A percentile compares a stretch with the other conserved stretches of the same genome.
These are phyloP conservation scores for Monosporozyma servazzii DNA, from an alignment of 805 yeast genomes.

Conservation along the genomic window DNA sequence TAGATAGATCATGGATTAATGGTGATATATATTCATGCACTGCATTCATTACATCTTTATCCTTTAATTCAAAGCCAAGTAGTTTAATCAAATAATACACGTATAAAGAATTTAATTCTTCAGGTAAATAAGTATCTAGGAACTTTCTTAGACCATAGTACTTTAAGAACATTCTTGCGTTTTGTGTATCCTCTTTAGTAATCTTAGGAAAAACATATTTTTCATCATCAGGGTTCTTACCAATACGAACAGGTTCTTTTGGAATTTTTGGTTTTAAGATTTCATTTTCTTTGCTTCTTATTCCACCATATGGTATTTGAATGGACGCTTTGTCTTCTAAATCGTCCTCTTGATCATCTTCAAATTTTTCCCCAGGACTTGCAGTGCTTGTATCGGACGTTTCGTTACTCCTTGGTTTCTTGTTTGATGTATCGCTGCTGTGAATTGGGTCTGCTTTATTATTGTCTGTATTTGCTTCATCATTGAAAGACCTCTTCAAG, in stretches of 20 bases:
- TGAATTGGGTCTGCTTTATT: not conserved
- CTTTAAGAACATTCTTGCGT: slow-evolving; percentile 47
- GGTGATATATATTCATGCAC: slow-evolving; percentile 16
- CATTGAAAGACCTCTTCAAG: not conserved
- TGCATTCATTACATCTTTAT: slow-evolving; percentile 28
- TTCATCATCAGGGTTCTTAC: slow-evolving; percentile 19
- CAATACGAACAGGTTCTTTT: slow-evolving; percentile 19
- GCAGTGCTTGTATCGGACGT: not conserved
- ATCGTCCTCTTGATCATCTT: not conserved
- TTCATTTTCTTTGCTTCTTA: slow-evolving; percentile 5
- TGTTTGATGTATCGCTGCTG: not conserved
- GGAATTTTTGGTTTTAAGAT: slow-evolving; percentile 14
- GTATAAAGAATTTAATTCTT: slow-evolving; percentile 48
- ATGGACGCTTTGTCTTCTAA: not conserved
- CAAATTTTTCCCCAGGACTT: not conserved
- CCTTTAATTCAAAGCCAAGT: slow-evolving; percentile 48
- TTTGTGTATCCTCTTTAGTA: slow-evolving; percentile 37
- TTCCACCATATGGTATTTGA: slow-evolving; percentile 2
- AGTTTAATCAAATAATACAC: slow-evolving; percentile 47
- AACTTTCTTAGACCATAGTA: slow-evolving; percentile 51
- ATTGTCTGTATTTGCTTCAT: not conserved
- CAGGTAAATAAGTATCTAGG: slow-evolving; percentile 52
- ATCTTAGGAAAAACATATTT: slow-evolving; percentile 30
- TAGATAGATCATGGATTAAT: slow-evolving; percentile 10
- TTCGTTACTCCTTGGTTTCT: not conserved